Conservation (phyloP, 2,329 filamentous ascomycete species). For the Arthrinium phaeospermum region DNA sequence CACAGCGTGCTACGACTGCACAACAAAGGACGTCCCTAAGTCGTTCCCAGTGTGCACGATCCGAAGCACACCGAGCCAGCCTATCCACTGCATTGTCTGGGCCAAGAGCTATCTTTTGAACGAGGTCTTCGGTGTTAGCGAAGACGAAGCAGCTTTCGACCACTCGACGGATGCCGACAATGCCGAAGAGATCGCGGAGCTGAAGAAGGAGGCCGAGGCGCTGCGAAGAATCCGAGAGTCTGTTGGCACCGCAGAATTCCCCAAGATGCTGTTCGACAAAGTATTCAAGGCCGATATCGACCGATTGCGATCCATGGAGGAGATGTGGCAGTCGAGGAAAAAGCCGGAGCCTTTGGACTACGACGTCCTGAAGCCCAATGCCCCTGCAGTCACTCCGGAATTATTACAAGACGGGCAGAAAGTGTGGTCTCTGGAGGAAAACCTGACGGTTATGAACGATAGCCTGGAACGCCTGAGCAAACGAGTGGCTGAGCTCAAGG, state of each 20-base stretch:
- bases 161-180: constrained; percentile 83
- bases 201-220: constrained; percentile 82
- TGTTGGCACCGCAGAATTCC: constrained; percentile 79
- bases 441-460: constrained; percentile 84
- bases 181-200: constrained; percentile 83
- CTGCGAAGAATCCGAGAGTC: constrained; percentile 82
- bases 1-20: constrained; percentile 97
- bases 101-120: constrained; percentile 95
- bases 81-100: constrained; percentile 99
- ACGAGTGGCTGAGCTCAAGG: constrained; percentile 70
- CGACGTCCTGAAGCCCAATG: constrained; percentile 61
- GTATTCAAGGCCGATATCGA: constrained; percentile 88
- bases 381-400: constrained; percentile 56
- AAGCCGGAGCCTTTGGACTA: constrained; percentile 78
- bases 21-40: constrained; percentile 86
- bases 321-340: constrained; percentile 91
- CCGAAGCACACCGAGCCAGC: constrained; percentile 91
- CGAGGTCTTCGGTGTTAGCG: constrained; percentile 90
- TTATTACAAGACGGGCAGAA: constrained; percentile 72
- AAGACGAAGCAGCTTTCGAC: constrained; percentile 84
- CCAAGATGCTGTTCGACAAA: constrained; percentile 85
- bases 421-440: constrained; percentile 83
- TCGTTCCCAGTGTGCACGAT: constrained; percentile 97
- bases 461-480: constrained; percentile 79
- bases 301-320: constrained; percentile 83